Evolutionary conservation across 1,139 yeast genomes (phyloP).

Genomic region (Zygosaccharomyces pseudobailii): DNA sequence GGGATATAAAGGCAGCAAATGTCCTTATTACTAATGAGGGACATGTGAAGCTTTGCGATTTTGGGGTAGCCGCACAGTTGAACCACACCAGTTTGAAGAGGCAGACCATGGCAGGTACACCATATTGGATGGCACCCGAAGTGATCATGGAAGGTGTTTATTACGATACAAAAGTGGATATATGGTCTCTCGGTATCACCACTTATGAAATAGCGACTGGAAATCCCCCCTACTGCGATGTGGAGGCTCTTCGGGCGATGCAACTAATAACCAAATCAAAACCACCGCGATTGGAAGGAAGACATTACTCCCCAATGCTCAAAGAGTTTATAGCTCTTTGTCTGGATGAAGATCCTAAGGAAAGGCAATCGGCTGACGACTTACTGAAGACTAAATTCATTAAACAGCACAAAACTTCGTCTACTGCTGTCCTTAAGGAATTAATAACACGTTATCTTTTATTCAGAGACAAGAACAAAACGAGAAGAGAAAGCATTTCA

Average conservation of each 20-base stretch:
- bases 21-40: slow-evolving; percentile 88
- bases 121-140: slow-evolving; percentile 99
- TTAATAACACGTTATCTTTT: slow-evolving; percentile 71
- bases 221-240: slow-evolving; percentile 94
- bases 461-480: slow-evolving; percentile 63
- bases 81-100: slow-evolving; percentile 74
- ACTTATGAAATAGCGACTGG: slow-evolving; percentile 94
- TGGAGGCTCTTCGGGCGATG: slow-evolving; percentile 93
- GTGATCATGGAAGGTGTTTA: slow-evolving; percentile 90
- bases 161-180: slow-evolving; percentile 81
- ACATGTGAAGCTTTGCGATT: slow-evolving; percentile 86
- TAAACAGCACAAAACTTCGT: slow-evolving; percentile 51
- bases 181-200: slow-evolving; percentile 93
- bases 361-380: slow-evolving; percentile 84
- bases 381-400: slow-evolving; percentile 70
- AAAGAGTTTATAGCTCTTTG: slow-evolving; percentile 91
- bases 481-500: slow-evolving; percentile 45
- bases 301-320: slow-evolving; percentile 66
- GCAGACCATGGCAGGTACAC: slow-evolving; percentile 97
- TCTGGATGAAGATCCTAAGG: slow-evolving; percentile 88
- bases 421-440: slow-evolving; percentile 64
- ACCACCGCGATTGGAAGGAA: slow-evolving; percentile 92
- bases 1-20: slow-evolving; percentile 95
- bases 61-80: slow-evolving; percentile 95
- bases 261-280: slow-evolving; percentile 86